These are phyloP conservation scores for Elaeis guineensis DNA, from an alignment of 176 grass and related monocot species.

Conservation along the genomic window DNA sequence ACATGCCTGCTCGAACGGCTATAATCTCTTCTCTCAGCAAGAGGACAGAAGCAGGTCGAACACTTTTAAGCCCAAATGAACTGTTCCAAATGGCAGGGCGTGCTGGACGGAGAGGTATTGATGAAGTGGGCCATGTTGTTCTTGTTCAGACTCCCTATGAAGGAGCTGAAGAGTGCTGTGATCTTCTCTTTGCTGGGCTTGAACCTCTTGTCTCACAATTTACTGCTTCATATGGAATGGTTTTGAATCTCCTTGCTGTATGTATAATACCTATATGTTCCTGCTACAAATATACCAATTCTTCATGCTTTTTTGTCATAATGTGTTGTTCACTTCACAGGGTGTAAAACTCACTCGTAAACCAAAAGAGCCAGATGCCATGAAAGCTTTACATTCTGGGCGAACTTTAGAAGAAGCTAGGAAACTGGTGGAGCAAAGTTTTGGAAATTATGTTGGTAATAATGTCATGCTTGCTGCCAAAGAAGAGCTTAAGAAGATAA, in stretches of 20 bases:
- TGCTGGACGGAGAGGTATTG: constrained; percentile 96
- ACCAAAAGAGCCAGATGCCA: constrained; percentile 42
- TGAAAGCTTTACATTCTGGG: constrained; percentile 49
- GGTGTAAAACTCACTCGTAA: constrained; percentile 87
- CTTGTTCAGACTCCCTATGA: constrained; percentile 88
- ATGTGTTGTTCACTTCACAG: constrained; percentile 21
- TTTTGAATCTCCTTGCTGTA: constrained; percentile 97
- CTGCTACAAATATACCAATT: background rate
- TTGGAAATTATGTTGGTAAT: constrained; percentile 98
- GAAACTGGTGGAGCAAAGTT: constrained; percentile 94
- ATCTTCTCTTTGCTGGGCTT: constrained; percentile 75
- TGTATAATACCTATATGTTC: constrained; percentile 18
- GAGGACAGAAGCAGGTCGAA: constrained; percentile 63
- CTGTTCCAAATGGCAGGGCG: constrained; percentile 95
- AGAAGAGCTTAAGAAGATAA: constrained; percentile 87
- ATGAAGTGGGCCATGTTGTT: constrained; percentile 78
- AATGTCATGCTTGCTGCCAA: constrained; percentile 85
- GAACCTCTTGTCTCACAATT: constrained; percentile 98
- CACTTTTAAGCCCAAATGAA: constrained; percentile 73
- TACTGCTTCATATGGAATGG: constrained; percentile 96
- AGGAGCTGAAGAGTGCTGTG: constrained; percentile 78
- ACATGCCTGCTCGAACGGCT: constrained; percentile 94
- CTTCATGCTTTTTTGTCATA: constrained; percentile 7
- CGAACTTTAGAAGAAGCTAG: constrained; percentile 94
- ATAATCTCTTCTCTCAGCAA: constrained; percentile 86